Evolutionary conservation across 306 rosid genomes (phyloP).

Genomic region (Trichosanthes cucumerina): DNA sequence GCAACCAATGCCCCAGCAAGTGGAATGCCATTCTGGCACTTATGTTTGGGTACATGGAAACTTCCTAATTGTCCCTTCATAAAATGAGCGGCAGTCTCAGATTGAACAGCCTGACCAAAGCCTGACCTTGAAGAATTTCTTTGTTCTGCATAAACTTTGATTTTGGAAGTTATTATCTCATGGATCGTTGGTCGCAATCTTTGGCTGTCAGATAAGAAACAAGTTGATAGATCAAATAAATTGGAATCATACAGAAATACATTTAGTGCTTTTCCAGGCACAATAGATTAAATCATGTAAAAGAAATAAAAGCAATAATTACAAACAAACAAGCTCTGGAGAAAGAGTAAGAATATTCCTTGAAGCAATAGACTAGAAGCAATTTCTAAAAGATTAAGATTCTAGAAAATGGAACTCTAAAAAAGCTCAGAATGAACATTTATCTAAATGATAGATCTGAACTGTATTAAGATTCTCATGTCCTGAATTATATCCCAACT

Average conservation of each 20-base stretch:
- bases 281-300: neutral
- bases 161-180: slow-evolving; percentile 78
- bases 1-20: slow-evolving; percentile 67
- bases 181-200: slow-evolving; percentile 91
- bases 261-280: neutral
- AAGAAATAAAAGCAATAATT: neutral
- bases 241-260: slow-evolving; percentile 2
- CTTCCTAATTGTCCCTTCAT: slow-evolving; percentile 77
- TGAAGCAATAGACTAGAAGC: neutral
- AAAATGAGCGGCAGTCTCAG: slow-evolving; percentile 41
- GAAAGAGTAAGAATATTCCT: neutral
- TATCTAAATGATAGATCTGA: neutral
- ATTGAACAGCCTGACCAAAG: slow-evolving; percentile 44
- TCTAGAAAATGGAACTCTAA: neutral
- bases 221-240: slow-evolving; percentile 13
- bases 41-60: slow-evolving; percentile 76
- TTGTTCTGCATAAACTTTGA: slow-evolving; percentile 61
- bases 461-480: neutral
- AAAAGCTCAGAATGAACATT: neutral
- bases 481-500: neutral
- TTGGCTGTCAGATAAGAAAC: slow-evolving; percentile 50
- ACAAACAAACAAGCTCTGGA: neutral
- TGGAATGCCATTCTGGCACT: slow-evolving; percentile 77
- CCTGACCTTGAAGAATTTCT: slow-evolving; percentile 58
- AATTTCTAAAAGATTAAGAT: neutral